A percentile compares a stretch with the other conserved stretches of the same genome.
Conservation (phyloP, 305 asterid genomes). For the Fraxinus xanthoxyloides region DNA sequence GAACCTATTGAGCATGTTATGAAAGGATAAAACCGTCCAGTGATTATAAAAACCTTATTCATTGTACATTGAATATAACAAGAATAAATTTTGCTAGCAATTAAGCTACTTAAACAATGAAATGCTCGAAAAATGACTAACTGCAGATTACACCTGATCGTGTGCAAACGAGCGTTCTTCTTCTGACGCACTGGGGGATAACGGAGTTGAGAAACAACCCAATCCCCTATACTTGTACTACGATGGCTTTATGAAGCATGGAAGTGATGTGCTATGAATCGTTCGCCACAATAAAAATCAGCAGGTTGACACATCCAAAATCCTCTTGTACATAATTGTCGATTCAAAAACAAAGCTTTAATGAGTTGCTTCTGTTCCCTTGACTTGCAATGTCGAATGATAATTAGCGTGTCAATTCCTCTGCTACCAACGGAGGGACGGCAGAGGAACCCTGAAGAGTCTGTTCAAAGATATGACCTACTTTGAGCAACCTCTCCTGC, state of each 20-base stretch:
- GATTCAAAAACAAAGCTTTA: neutral
- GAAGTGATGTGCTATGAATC: neutral
- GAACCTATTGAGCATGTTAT: neutral
- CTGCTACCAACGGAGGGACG: conserved; percentile 70
- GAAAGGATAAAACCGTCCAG: neutral
- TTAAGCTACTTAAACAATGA: neutral
- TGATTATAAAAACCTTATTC: neutral
- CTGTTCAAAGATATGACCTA: conserved; percentile 95
- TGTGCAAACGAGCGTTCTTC: neutral
- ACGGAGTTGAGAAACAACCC: neutral
- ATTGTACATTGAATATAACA: neutral
- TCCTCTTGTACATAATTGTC: neutral
- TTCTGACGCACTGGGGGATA: neutral
- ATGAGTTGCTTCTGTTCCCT: neutral
- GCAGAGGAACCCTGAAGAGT: conserved; percentile 67
- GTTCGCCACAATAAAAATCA: neutral
- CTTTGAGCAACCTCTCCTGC: conserved; percentile 81
- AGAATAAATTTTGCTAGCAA: conserved; percentile 1
- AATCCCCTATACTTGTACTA: neutral
- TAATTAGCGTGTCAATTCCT: conserved; percentile 34
- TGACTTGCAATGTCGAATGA: neutral
- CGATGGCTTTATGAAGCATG: neutral
- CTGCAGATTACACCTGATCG: neutral
- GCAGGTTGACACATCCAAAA: neutral
- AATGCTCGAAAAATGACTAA: neutral